A percentile compares a stretch with the other conserved stretches of the same genome.
phyloP scores from a whole-genome alignment of 78 protist species.

The Acrasis kona region DNA sequence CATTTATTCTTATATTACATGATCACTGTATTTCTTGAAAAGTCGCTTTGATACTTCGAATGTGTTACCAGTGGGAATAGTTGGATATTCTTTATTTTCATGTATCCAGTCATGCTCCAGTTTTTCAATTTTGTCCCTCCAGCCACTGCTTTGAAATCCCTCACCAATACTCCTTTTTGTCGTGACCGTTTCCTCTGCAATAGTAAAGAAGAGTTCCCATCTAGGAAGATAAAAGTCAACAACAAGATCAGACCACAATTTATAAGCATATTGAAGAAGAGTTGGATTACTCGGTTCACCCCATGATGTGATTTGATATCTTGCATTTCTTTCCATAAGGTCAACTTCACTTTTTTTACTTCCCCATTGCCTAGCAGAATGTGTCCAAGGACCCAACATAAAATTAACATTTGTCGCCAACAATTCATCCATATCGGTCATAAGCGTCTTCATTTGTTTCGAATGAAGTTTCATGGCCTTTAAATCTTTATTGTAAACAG shows the following conservation, averaged over 20 bases:
- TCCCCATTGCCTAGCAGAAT: background rate
- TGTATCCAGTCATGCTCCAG: no score
- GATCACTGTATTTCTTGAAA: no score
- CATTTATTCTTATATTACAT: no score
- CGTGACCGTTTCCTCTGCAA: no score
- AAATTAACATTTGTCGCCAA: background rate
- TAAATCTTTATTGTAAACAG: background rate
- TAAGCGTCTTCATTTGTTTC: background rate
- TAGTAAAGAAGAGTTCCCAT: background rate
- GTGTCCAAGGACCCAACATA: slow-evolving; percentile 17
- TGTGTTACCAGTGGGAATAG: no score
- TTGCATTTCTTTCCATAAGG: slow-evolving; percentile 17
- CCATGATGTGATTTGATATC: slow-evolving; percentile 50
- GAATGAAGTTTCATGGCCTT: background rate
- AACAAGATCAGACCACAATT: slow-evolving; percentile 42
- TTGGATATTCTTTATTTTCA: no score
- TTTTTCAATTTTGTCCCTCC: no score
- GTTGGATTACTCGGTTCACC: slow-evolving; percentile 31
- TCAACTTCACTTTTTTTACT: background rate
- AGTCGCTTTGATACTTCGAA: no score
- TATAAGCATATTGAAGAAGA: slow-evolving; percentile 46
- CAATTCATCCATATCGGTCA: slow-evolving; percentile 10
- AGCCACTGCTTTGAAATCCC: no score
- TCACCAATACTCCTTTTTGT: no score
- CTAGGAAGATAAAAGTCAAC: background rate